phyloP scores from a whole-genome alignment of 345 rosid species.

The Pseudoturritis turrita region DNA sequence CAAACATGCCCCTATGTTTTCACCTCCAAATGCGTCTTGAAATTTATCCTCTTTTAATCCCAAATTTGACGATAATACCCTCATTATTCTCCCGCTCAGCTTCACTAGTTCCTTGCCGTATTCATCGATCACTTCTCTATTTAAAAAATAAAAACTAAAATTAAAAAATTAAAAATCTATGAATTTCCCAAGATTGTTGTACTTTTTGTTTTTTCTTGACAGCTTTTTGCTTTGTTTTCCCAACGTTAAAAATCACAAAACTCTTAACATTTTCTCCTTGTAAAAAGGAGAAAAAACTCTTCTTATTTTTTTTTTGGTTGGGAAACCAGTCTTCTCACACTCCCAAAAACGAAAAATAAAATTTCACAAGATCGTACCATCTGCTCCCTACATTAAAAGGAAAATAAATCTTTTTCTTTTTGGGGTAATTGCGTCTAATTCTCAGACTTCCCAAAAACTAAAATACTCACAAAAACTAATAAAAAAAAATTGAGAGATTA shows the following conservation, averaged over 20 bases:
- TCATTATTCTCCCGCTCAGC: constrained; percentile 63
- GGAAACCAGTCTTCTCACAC: neutral
- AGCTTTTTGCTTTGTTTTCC: neutral
- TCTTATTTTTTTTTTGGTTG: neutral
- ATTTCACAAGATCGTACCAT: neutral
- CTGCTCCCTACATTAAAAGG: neutral
- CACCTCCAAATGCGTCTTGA: constrained; percentile 75
- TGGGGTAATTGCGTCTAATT: neutral
- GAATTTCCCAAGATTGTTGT: neutral
- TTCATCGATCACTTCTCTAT: constrained; percentile 69
- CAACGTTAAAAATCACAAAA: neutral
- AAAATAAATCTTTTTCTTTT: neutral
- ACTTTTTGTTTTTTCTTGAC: neutral
- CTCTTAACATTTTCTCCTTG: neutral
- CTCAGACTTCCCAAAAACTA: neutral
- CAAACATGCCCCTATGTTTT: constrained; percentile 63
- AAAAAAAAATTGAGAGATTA: neutral
- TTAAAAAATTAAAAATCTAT: neutral
- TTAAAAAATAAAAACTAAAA: neutral
- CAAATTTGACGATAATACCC: constrained; percentile 60
- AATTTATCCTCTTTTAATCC: constrained; percentile 50
- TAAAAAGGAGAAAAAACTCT: neutral
- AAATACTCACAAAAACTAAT: neutral
- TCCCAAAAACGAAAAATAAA: neutral
- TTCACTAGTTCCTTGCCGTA: constrained; percentile 59